A percentile compares a stretch with the other conserved stretches of the same genome.
These are phyloP conservation scores for Sphaerostilbella broomeana DNA, from an alignment of 2,329 filamentous ascomycete genomes.

Conservation along the genomic window DNA sequence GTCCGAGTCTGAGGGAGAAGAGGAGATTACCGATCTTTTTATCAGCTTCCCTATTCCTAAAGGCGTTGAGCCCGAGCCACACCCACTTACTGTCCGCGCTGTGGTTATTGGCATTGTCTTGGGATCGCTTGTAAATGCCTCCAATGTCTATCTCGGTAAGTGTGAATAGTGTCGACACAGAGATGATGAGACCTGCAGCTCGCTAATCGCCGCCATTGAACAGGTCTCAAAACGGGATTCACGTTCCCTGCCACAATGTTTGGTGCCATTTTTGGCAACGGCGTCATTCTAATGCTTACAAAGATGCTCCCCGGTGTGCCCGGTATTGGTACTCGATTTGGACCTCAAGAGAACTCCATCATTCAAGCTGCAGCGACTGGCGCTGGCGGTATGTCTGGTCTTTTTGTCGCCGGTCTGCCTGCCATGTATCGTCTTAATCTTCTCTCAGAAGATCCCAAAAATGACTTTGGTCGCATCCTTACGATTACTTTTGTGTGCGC, in stretches of 20 bases:
- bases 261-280: slow-evolving; percentile 53
- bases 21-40: slow-evolving; percentile 32
- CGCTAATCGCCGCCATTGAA: no score
- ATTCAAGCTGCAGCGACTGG: slow-evolving; percentile 54
- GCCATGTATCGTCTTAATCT: slow-evolving; percentile 53
- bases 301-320: slow-evolving; percentile 43
- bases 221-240: slow-evolving; percentile 46
- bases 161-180: background rate
- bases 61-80: slow-evolving; percentile 36
- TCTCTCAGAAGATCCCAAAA: slow-evolving; percentile 40
- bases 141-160: slow-evolving; percentile 54
- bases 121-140: slow-evolving; percentile 54
- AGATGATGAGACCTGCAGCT: no score
- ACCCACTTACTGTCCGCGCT: slow-evolving; percentile 50
- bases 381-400: slow-evolving; percentile 49
- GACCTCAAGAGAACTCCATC: slow-evolving; percentile 57
- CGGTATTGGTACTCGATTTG: slow-evolving; percentile 47
- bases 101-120: slow-evolving; percentile 48
- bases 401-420: slow-evolving; percentile 54
- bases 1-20: slow-evolving; percentile 20
- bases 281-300: slow-evolving; percentile 48
- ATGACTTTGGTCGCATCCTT: slow-evolving; percentile 52
- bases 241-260: slow-evolving; percentile 43
- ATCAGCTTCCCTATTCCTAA: slow-evolving; percentile 36
- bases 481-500: slow-evolving; percentile 55